Conservation (phyloP, 441 rosid genomes). For the Syzygium malaccense region DNA sequence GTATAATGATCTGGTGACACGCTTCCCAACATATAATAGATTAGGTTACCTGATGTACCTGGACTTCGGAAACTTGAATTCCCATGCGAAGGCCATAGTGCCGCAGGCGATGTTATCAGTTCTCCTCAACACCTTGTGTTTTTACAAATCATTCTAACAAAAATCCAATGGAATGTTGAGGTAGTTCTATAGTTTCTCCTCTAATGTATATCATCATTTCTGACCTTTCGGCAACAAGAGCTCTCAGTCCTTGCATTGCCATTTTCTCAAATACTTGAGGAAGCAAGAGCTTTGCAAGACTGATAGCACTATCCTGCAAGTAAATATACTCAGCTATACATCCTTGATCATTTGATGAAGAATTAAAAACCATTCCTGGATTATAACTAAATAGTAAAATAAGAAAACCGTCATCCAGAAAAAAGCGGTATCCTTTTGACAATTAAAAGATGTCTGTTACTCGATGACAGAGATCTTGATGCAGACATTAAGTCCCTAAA, state of each 20-base stretch:
- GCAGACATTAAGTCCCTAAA: background rate
- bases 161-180: slow-evolving; percentile 54
- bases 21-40: background rate
- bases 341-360: background rate
- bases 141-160: slow-evolving; percentile 73
- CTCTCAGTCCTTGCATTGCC: slow-evolving; percentile 73
- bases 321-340: background rate
- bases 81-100: slow-evolving; percentile 35
- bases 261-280: slow-evolving; percentile 84
- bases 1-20: background rate
- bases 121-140: slow-evolving; percentile 51
- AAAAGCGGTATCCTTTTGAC: background rate
- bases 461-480: background rate
- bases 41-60: slow-evolving; percentile 44
- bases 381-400: background rate
- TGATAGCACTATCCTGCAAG: slow-evolving; percentile 75
- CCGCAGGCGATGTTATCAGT: slow-evolving; percentile 59
- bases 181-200: slow-evolving; percentile 67
- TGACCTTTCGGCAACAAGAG: slow-evolving; percentile 64
- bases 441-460: background rate
- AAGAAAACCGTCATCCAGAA: background rate
- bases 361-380: background rate
- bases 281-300: slow-evolving; percentile 65
- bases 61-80: slow-evolving; percentile 40
- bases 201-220: slow-evolving; percentile 37